Percentiles rank a stretch among this genome's conserved stretches.
phyloP scores from a whole-genome alignment of 2,329 filamentous ascomycete genomes.

The Passalora sequoiae region DNA sequence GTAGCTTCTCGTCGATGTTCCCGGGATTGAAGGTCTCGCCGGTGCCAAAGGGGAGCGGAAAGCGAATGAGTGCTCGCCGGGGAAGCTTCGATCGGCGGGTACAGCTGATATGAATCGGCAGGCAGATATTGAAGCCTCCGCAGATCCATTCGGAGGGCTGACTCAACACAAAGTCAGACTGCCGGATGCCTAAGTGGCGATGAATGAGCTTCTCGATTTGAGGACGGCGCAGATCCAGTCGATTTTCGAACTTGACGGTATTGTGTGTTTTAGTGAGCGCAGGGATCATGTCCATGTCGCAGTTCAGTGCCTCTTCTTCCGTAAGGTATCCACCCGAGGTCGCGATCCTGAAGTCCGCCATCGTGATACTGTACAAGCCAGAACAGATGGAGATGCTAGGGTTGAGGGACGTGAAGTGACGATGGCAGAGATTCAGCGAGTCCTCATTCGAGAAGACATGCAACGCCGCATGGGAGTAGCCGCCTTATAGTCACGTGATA shows the following conservation, averaged over 20 bases:
- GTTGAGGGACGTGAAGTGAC: not conserved
- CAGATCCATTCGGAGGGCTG: not conserved
- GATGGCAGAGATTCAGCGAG: not conserved
- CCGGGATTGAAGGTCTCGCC: conserved; percentile 38
- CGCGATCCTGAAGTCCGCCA: not conserved
- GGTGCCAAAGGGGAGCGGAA: conserved; percentile 21
- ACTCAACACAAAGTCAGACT: not conserved
- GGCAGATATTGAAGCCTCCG: not conserved
- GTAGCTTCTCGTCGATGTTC: conserved; percentile 42
- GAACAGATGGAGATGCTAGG: not conserved
- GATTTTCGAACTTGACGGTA: not conserved
- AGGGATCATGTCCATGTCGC: not conserved
- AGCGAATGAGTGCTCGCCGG: not conserved
- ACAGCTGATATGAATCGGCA: not conserved
- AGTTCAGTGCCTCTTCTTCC: not conserved
- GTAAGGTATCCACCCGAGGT: not conserved
- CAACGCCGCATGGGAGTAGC: no score
- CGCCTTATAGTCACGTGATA: no score
- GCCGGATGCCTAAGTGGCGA: not conserved
- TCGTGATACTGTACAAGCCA: not conserved
- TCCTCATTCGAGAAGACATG: not conserved
- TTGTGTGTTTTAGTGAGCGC: not conserved
- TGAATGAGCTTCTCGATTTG: not conserved
- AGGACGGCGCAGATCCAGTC: not conserved
- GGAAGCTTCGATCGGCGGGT: not conserved